Evolutionary conservation across 768 basidiomycete genomes (phyloP).

Genomic region (Boletus sp.): DNA sequence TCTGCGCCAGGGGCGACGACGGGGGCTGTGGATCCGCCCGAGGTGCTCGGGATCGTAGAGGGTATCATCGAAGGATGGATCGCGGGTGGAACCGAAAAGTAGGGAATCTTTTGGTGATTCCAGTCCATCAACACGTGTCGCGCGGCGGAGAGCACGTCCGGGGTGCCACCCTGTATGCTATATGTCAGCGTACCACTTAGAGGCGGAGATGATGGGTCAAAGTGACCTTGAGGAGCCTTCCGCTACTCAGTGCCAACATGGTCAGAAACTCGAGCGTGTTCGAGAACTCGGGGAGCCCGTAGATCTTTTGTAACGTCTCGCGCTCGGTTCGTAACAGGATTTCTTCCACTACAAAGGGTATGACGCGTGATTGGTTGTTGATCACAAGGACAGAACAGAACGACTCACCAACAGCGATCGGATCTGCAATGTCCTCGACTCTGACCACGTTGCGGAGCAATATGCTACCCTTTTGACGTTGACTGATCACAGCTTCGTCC

Average conservation of each 20-base stretch:
- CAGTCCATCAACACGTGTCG: conserved; percentile 85
- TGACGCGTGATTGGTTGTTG: neutral
- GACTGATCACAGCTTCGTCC: conserved; percentile 43
- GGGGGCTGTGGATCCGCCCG: conserved; percentile 32
- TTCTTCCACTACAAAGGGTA: conserved; percentile 65
- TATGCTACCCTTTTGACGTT: conserved; percentile 52
- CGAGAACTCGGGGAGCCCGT: conserved; percentile 74
- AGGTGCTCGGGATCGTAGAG: conserved; percentile 31
- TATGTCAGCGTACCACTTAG: neutral
- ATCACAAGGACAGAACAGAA: neutral
- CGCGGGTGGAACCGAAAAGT: conserved; percentile 75
- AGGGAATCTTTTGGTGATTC: conserved; percentile 96
- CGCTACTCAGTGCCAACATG: conserved; percentile 81
- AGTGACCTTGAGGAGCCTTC: conserved; percentile 76
- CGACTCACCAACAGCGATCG: conserved; percentile 77
- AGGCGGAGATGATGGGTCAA: neutral
- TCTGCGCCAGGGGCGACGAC: conserved; percentile 72
- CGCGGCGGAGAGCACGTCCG: conserved; percentile 80
- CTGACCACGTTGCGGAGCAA: conserved; percentile 86
- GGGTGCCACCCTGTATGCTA: conserved; percentile 73
- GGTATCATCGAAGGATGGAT: conserved; percentile 79
- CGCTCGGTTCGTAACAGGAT: conserved; percentile 72
- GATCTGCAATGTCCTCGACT: conserved; percentile 89
- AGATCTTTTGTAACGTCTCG: conserved; percentile 77
- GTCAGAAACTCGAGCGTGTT: conserved; percentile 84